Conservation (phyloP, 2,329 filamentous ascomycete genomes). For the Blastomyces emzantsi region DNA sequence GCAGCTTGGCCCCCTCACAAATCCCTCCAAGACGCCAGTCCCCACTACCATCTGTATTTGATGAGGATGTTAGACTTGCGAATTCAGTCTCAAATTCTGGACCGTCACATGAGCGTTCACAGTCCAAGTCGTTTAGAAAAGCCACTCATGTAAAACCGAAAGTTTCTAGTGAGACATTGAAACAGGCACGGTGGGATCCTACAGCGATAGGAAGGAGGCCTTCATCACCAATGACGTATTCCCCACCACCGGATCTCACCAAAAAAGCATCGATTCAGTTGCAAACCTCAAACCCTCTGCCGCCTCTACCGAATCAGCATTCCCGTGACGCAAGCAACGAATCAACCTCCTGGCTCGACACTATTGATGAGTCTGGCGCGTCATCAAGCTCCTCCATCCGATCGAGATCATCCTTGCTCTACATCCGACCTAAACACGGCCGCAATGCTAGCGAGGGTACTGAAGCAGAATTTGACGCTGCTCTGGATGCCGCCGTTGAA, state of each 20-base stretch:
- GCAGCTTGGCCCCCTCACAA: constrained; percentile 22
- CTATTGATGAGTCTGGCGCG: constrained; percentile 79
- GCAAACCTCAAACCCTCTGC: constrained; percentile 26
- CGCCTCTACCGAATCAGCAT: constrained; percentile 32
- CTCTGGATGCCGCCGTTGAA: constrained; percentile 89
- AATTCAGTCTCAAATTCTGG: constrained; percentile 28
- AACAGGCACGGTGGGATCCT: constrained; percentile 52
- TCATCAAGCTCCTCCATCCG: constrained; percentile 73
- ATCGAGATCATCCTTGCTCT: constrained; percentile 65
- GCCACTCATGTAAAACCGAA: background rate
- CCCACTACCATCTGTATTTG: constrained; percentile 28
- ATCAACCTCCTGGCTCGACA: constrained; percentile 87
- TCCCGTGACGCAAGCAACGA: constrained; percentile 60
- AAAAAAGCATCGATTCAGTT: constrained; percentile 11
- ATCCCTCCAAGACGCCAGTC: constrained; percentile 33
- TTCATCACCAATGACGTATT: constrained; percentile 36
- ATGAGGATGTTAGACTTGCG: constrained; percentile 21
- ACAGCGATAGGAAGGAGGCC: constrained; percentile 59
- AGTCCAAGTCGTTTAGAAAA: constrained; percentile 15
- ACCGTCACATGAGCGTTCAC: constrained; percentile 38
- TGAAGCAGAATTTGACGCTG: constrained; percentile 86
- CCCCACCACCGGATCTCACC: constrained; percentile 9
- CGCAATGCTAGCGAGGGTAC: constrained; percentile 61
- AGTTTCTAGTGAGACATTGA: background rate
- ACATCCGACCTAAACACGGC: constrained; percentile 60